A percentile compares a stretch with the other conserved stretches of the same genome.
These are phyloP conservation scores for Russula virescens DNA, from an alignment of 768 basidiomycete species.

Conservation along the genomic window DNA sequence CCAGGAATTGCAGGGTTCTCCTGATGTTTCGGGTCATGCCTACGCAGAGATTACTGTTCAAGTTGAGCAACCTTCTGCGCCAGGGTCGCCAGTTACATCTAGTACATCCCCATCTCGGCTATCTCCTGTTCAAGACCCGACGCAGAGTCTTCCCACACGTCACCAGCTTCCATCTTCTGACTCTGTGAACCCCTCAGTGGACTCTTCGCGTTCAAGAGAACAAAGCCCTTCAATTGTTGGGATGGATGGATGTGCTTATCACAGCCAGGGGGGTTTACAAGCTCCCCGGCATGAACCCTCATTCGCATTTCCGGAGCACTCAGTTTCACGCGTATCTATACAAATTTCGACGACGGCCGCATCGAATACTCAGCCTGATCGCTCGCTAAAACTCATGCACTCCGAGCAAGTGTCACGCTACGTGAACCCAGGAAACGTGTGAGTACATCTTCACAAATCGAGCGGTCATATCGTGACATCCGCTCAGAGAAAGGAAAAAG, in stretches of 20 bases:
- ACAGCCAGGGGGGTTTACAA: background rate
- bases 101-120: background rate
- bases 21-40: background rate
- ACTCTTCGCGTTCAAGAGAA: background rate
- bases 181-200: background rate
- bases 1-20: background rate
- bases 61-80: background rate
- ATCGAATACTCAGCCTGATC: background rate
- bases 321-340: background rate
- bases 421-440: conserved; percentile 11
- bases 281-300: background rate
- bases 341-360: background rate
- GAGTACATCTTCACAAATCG: background rate
- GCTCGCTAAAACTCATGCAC: background rate
- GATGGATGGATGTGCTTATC: background rate
- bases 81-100: background rate
- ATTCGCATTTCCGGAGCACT: background rate
- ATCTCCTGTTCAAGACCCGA: background rate
- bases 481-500: background rate
- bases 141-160: background rate
- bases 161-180: background rate
- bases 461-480: background rate
- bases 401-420: conserved; percentile 15
- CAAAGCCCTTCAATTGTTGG: background rate
- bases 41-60: background rate